Evolutionary conservation across 345 rosid species (phyloP), one percentile per base, ranked within the genome.

Genomic region (Erodium maritimum): DNA sequence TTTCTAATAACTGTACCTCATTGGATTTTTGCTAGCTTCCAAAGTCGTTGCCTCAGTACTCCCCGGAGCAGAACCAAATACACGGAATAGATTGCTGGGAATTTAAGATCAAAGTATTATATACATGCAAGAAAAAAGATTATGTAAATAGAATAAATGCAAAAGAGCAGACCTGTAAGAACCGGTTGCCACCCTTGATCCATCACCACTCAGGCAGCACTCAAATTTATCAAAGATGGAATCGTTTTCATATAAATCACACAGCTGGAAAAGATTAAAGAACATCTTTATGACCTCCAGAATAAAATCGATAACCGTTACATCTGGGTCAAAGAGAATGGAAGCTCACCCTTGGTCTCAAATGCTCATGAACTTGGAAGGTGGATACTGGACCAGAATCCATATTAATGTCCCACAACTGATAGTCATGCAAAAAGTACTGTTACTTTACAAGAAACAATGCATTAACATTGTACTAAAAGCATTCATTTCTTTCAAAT

Each of bases 21-120:
- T 87, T 58, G 99, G 99, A 60, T 85, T 90, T 82, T 89, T 94
- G 80, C 96, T 90, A 70, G 97, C 97, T 79, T 94, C 99, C 79
- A 94, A 79, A 52, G 96, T 90, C 66, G 89, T 75, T 19, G 86
- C 79, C 74, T 94, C 99, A 1, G 80, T 58, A 70, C 82, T 86
- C 69, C 89, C 96, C 6, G 80, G 59, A 54, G 78, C 68, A 79
- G 84, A 79, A 67, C 96, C 95, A 69, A 87, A 94, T 54, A 94
- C 93, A 19, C 95, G 97, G 77, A 94, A 94, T 54, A 90, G 72
- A 79, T 94, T 94, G 81, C 99, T 94, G 80, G 50, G 55, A 56
- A 55, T 19, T 8, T 12, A 55, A 56, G 58, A 19, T 65, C 58
- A n/a, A n/a, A 48, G 65, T 25, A 58, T 54, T 34, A 64, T 21